Base-by-base conservation (phyloP, 2,329 filamentous ascomycete species). In the Fusarium caatingaense region DNA sequence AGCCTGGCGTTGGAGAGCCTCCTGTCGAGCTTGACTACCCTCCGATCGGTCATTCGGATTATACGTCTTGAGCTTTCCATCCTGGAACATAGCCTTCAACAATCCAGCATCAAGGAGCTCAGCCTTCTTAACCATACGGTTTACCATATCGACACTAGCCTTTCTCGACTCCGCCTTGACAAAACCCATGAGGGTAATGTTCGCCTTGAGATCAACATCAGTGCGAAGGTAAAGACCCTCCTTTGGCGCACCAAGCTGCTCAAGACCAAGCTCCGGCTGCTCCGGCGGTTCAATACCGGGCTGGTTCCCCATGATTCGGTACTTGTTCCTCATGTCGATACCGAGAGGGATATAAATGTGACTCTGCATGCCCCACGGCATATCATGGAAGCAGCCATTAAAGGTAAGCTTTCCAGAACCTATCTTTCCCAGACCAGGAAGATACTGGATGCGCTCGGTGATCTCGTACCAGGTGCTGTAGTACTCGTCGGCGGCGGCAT, bases 381-480 rank as follows among this genome's bases (percentile, higher is more conserved):
- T 88, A 77, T 92, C 86, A 75, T 92, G 90, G 77, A 92, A 92
- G 75, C 89, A 91, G 64, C 88, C 90, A 64, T 88, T 91, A 81
- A 92, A 92, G 48, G 83, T 85, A 78, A 92, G 90, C 75, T 88
- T 87, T 76, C 88, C 86, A 6, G 88, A 87, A 25, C 89, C 89
- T 64, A 90, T 83, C 79, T 83, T 88, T 70, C 90, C 90, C 58
- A 91, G 80, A 34, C 90, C 90, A 1, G 90, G 90, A 8, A 92
- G 80, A 72, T 89, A 88, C 76, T 91, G 89, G 64, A 92, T 89
- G 73, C 89, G 86, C 83, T 92, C 86, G 60, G 82, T 86, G 75
- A 92, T 92, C 78, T 92, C 89, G 78, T 92, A 92, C 90, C 90
- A 92, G 30, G 90, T 91, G 67, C 88, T 88, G 79, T 91, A 92